Evolutionary conservation across 1,284 basidiomycete species (phyloP).

Genomic region (Boletellus sp.): DNA sequence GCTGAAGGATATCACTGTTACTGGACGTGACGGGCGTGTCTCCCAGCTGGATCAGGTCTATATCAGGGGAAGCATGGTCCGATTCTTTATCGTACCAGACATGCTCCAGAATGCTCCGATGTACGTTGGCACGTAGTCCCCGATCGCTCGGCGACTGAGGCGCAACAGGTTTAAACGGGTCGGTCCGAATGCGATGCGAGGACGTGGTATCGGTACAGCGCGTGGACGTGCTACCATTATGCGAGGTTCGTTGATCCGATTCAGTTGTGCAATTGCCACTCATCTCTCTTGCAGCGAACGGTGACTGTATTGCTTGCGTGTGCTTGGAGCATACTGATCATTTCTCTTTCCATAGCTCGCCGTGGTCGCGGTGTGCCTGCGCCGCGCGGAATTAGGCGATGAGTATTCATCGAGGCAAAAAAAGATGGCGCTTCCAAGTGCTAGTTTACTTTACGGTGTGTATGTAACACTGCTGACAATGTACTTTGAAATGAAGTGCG

Average conservation of each 20-base stretch:
- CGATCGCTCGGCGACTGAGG: conserved; percentile 11
- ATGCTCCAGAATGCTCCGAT: conserved; percentile 99
- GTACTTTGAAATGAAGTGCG: conserved; percentile 2
- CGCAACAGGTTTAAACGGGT: conserved; percentile 91
- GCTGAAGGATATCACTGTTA: conserved; percentile 95
- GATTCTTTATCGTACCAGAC: conserved; percentile 99
- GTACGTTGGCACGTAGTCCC: conserved; percentile 48
- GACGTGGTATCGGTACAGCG: conserved; percentile 97
- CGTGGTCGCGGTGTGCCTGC: conserved; percentile 78
- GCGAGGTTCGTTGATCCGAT: conserved; percentile 59
- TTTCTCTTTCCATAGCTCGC: conserved; percentile 50
- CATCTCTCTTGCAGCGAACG: conserved; percentile 50
- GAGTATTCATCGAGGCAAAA: conserved; percentile 21
- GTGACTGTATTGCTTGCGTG: conserved; percentile 34
- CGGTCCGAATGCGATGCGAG: conserved; percentile 97
- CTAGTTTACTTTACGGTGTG: conserved; percentile 9
- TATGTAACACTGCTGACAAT: conserved; percentile 14
- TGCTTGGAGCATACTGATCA: conserved; percentile 10
- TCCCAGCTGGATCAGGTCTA: conserved; percentile 99
- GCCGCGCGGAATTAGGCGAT: conserved; percentile 75
- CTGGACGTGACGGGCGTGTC: conserved; percentile 95
- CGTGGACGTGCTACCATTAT: conserved; percentile 96
- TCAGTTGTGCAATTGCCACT: conserved; percentile 5
- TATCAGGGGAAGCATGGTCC: conserved; percentile 95
- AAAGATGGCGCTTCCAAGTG: conserved; percentile 12